Conservation (phyloP, 169 alveolate species). For the Haemoproteus tartakovskyi region DNA sequence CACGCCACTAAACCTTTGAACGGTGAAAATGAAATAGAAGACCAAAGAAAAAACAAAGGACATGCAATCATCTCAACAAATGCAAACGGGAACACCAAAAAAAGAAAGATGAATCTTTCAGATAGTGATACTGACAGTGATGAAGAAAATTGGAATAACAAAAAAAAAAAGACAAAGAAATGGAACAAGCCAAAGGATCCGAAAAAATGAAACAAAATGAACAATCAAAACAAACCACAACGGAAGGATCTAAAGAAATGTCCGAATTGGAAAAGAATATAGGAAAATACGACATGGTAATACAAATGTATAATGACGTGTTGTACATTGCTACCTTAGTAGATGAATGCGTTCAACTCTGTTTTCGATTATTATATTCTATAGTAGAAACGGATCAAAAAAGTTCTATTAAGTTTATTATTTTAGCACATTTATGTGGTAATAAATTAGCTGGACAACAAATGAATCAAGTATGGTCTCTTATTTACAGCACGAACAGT, state of each 20-base stretch:
- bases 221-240: neutral
- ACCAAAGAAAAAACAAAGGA: no score
- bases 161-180: neutral
- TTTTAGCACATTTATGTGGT: constrained; percentile 75
- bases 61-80: no score
- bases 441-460: constrained; percentile 65
- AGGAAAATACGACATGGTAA: constrained; percentile 20
- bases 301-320: constrained; percentile 53
- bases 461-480: constrained; percentile 75
- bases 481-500: constrained; percentile 77
- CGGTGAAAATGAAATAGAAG: no score
- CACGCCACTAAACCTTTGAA: no score
- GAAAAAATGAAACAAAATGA: no score
- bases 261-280: neutral
- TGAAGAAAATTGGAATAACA: neutral
- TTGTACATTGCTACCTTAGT: constrained; percentile 35
- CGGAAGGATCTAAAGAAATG: neutral
- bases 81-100: neutral
- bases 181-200: neutral
- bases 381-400: constrained; percentile 76
- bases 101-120: constrained; percentile 29
- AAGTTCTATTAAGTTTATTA: constrained; percentile 70
- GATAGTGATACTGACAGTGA: constrained; percentile 20
- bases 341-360: constrained; percentile 47
- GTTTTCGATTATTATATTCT: constrained; percentile 65